Percentiles rank a stretch among this genome's conserved stretches.
These are phyloP conservation scores for Sordariomycetes sp. DNA, from an alignment of 2,329 filamentous ascomycete species.

Conservation along the genomic window DNA sequence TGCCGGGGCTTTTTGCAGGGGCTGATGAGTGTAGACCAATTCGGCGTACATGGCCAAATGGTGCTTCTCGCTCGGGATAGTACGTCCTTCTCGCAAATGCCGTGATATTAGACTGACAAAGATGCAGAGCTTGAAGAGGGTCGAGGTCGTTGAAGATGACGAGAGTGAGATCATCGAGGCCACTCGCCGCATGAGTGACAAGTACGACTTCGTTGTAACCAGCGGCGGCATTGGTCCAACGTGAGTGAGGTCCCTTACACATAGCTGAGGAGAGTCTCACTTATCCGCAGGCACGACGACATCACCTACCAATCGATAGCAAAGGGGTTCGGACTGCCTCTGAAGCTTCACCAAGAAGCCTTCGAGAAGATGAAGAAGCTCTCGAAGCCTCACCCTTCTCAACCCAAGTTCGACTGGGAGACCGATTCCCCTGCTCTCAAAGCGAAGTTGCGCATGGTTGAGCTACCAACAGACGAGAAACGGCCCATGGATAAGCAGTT, in stretches of 20 bases:
- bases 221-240: conserved; percentile 92
- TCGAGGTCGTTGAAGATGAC: conserved; percentile 92
- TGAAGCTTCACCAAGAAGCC: conserved; percentile 69
- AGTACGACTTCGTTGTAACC: conserved; percentile 92
- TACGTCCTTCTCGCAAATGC: conserved; percentile 20
- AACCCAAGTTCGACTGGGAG: conserved; percentile 77
- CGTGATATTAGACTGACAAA: background rate
- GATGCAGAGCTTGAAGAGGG: conserved; percentile 61
- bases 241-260: conserved; percentile 35
- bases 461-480: conserved; percentile 67
- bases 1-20: background rate
- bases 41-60: conserved; percentile 56
- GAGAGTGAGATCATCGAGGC: conserved; percentile 86
- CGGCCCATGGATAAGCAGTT: conserved; percentile 61
- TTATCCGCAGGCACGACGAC: conserved; percentile 74
- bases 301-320: conserved; percentile 95
- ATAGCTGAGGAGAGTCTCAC: background rate
- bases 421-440: conserved; percentile 66
- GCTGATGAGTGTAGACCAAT: conserved; percentile 40
- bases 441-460: conserved; percentile 85
- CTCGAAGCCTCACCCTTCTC: conserved; percentile 61
- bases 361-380: conserved; percentile 77
- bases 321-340: conserved; percentile 70
- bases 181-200: conserved; percentile 73
- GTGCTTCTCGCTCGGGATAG: conserved; percentile 54